Evolutionary conservation across 2,329 filamentous ascomycete species (phyloP).

Genomic region (Sclerotinia sclerotiorum): DNA sequence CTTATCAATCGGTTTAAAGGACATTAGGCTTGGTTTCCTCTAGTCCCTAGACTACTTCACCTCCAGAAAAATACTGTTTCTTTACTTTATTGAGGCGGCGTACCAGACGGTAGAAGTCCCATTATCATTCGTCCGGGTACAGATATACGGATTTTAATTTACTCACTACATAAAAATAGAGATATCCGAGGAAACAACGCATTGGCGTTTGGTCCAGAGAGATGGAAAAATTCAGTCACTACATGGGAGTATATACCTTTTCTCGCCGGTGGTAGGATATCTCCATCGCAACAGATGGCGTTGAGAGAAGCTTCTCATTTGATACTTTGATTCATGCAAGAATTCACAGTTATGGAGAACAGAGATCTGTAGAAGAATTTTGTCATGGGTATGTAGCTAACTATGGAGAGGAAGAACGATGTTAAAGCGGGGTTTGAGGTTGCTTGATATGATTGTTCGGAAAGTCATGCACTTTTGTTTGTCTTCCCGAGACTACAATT

Average conservation of each 20-base stretch:
- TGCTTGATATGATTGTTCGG: neutral
- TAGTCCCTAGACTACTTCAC: neutral
- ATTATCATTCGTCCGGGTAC: slow-evolving; percentile 33
- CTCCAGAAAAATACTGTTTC: neutral
- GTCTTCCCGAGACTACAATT: neutral
- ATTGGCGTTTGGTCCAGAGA: slow-evolving; percentile 44
- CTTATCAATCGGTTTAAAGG: neutral
- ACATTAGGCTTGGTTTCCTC: neutral
- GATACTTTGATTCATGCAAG: slow-evolving; percentile 3
- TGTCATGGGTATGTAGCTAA: neutral
- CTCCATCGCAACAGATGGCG: slow-evolving; percentile 7
- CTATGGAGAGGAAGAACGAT: neutral
- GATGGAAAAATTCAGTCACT: slow-evolving; percentile 43
- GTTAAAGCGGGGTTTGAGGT: neutral
- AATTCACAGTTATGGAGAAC: slow-evolving; percentile 14
- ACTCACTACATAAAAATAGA: slow-evolving; percentile 42
- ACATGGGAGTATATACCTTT: slow-evolving; percentile 26
- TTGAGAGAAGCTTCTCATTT: slow-evolving; percentile 4
- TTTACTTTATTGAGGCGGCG: slow-evolving; percentile 29
- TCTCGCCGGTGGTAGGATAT: slow-evolving; percentile 1
- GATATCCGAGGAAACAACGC: slow-evolving; percentile 43
- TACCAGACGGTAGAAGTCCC: slow-evolving; percentile 32
- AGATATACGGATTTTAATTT: slow-evolving; percentile 20
- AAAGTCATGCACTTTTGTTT: neutral
- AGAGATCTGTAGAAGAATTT: neutral